Conservation (phyloP, 192 early-diverging fungal species). For the Obelidium mucronatum region DNA sequence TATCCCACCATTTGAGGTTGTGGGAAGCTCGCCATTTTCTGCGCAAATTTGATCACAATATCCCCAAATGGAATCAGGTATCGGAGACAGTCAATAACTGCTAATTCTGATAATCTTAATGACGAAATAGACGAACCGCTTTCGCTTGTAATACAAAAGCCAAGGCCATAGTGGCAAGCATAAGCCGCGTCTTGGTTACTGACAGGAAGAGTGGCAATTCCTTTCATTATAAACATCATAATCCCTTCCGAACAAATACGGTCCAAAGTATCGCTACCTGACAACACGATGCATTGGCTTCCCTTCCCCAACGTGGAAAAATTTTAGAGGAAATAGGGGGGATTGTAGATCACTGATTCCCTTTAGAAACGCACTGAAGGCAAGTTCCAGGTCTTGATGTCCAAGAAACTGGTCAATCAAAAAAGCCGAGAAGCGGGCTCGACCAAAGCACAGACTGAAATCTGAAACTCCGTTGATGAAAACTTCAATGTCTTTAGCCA, state of each 20-base stretch:
- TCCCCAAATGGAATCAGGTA: conserved; percentile 42
- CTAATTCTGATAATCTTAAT: conserved; percentile 35
- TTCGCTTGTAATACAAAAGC: conserved; percentile 24
- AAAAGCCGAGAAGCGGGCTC: conserved; percentile 43
- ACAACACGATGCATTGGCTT: no score
- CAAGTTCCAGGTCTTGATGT: conserved; percentile 35
- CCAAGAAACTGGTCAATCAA: conserved; percentile 37
- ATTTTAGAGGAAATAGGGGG: conserved; percentile 38
- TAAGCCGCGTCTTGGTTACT: conserved; percentile 4
- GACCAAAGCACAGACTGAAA: conserved; percentile 43
- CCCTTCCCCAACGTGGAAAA: conserved; percentile 41
- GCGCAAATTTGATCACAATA: conserved; percentile 12
- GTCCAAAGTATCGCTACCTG: conserved; percentile 14
- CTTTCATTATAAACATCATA: conserved; percentile 33
- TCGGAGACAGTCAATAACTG: conserved; percentile 41
- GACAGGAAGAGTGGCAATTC: conserved; percentile 21
- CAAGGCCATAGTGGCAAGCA: conserved; percentile 39
- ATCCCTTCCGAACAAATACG: conserved; percentile 30
- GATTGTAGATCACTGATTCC: conserved; percentile 26
- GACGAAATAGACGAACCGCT: neutral
- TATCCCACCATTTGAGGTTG: conserved; percentile 44
- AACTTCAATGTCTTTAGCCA: conserved; percentile 22
- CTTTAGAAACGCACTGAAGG: conserved; percentile 34
- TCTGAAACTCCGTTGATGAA: conserved; percentile 29
- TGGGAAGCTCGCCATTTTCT: neutral